phyloP scores from a whole-genome alignment of 2,329 filamentous ascomycete species.

The Colletotrichum eremochloae region DNA sequence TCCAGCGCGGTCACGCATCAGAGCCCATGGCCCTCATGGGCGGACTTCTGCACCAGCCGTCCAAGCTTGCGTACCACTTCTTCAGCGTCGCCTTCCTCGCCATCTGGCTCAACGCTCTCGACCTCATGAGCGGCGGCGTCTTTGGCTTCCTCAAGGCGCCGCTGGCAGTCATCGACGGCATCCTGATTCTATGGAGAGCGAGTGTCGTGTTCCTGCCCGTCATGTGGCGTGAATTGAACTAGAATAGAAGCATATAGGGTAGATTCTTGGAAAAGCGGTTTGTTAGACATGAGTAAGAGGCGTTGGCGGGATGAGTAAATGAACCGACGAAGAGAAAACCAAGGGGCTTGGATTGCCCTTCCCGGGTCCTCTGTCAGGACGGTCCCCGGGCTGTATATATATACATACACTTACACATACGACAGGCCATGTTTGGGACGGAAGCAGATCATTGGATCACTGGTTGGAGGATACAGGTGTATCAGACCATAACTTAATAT shows the following conservation, averaged over 20 bases:
- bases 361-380: constrained; percentile 20
- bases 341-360: neutral
- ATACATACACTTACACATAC: constrained; percentile 23
- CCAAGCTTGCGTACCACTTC: constrained; percentile 90
- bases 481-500: constrained; percentile 27
- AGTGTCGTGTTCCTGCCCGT: constrained; percentile 87
- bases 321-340: constrained; percentile 20
- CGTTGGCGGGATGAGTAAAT: constrained; percentile 32
- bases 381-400: constrained; percentile 29
- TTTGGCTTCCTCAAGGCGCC: constrained; percentile 72
- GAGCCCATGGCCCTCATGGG: constrained; percentile 86
- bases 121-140: constrained; percentile 57
- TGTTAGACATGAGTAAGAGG: constrained; percentile 30
- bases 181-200: constrained; percentile 83
- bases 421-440: constrained; percentile 22
- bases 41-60: constrained; percentile 82
- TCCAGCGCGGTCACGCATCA: constrained; percentile 80
- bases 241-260: neutral
- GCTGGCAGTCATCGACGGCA: constrained; percentile 72
- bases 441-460: constrained; percentile 38
- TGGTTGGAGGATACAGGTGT: constrained; percentile 18
- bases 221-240: constrained; percentile 75
- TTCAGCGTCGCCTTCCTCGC: constrained; percentile 92
- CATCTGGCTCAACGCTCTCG: constrained; percentile 74
- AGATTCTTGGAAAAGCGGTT: constrained; percentile 10